These are phyloP conservation scores for Thinopyrum obtusiflorum DNA, from an alignment of 202 grass and related monocot genomes.

Conservation along the genomic window DNA sequence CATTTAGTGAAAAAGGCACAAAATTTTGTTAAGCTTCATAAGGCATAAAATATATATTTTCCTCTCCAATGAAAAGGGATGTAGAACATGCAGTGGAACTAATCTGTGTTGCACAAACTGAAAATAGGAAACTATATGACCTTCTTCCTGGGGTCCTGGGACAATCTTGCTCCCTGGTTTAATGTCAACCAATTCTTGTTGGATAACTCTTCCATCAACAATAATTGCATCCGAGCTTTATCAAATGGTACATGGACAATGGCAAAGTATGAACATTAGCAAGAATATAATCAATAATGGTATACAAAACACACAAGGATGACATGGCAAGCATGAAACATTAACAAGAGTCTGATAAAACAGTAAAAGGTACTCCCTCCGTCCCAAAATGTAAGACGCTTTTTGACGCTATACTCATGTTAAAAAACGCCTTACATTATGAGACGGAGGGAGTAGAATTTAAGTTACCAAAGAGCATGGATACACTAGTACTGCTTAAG, in stretches of 20 bases:
- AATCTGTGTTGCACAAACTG: background rate
- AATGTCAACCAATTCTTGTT: constrained; percentile 67
- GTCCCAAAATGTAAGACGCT: too few species aligned
- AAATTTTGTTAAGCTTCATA: background rate
- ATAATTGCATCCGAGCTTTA: constrained; percentile 84
- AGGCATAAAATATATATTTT: background rate
- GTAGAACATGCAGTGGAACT: background rate
- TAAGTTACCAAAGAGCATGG: background rate
- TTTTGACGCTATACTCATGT: too few species aligned
- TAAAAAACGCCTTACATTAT: too few species aligned
- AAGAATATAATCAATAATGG: background rate
- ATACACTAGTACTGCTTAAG: too few species aligned
- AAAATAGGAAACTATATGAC: constrained; percentile 35
- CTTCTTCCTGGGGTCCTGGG: constrained; percentile 81
- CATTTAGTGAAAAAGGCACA: background rate
- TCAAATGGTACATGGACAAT: constrained; percentile 38
- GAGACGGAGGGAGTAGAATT: too few species aligned
- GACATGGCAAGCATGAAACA: constrained; percentile 18
- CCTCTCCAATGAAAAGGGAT: background rate
- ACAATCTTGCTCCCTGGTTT: constrained; percentile 70
- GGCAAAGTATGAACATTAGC: background rate
- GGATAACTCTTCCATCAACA: constrained; percentile 69
- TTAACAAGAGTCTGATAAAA: constrained; percentile 6
- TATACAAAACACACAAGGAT: background rate
- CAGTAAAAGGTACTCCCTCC: background rate